A percentile compares a stretch with the other conserved stretches of the same genome.
Evolutionary conservation across 1,284 basidiomycete genomes (phyloP).

Genomic region (Melampsora americana): DNA sequence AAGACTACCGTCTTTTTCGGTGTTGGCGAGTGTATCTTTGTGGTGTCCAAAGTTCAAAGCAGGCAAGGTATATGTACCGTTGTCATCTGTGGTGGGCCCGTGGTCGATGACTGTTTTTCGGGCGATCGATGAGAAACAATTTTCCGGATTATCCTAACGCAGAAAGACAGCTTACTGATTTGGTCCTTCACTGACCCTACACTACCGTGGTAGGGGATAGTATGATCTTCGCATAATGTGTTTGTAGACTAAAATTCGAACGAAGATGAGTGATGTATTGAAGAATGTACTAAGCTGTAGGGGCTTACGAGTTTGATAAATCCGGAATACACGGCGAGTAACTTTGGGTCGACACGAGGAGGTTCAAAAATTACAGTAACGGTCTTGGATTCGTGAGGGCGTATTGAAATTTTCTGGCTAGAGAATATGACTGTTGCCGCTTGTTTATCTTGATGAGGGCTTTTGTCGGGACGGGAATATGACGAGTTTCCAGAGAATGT

Average conservation of each 20-base stretch:
- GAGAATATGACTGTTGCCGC: conserved; percentile 12
- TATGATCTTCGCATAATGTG: conserved; percentile 22
- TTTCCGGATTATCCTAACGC: not conserved
- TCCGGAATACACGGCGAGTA: conserved; percentile 36
- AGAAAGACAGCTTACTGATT: not conserved
- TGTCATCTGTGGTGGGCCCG: not conserved
- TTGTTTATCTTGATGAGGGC: not conserved
- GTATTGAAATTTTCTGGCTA: conserved; percentile 7
- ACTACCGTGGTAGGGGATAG: conserved; percentile 29
- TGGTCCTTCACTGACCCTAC: conserved; percentile 31
- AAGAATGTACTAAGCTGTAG: not conserved
- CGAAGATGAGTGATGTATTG: not conserved
- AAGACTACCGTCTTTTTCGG: not conserved
- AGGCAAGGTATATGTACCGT: not conserved
- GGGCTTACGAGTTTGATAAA: conserved; percentile 28
- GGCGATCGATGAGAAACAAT: not conserved
- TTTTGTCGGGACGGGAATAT: conserved; percentile 6
- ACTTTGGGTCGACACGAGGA: conserved; percentile 18
- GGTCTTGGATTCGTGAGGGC: conserved; percentile 7
- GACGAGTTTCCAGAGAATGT: conserved; percentile 14
- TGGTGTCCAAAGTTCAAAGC: not conserved
- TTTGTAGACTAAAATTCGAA: conserved; percentile 9
- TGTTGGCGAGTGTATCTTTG: not conserved
- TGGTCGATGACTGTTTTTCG: not conserved
- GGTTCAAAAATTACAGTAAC: conserved; percentile 4